Percentiles rank a stretch among this genome's conserved stretches.
Conservation (phyloP, 257 asterid species). For the Penstemon newberryi region DNA sequence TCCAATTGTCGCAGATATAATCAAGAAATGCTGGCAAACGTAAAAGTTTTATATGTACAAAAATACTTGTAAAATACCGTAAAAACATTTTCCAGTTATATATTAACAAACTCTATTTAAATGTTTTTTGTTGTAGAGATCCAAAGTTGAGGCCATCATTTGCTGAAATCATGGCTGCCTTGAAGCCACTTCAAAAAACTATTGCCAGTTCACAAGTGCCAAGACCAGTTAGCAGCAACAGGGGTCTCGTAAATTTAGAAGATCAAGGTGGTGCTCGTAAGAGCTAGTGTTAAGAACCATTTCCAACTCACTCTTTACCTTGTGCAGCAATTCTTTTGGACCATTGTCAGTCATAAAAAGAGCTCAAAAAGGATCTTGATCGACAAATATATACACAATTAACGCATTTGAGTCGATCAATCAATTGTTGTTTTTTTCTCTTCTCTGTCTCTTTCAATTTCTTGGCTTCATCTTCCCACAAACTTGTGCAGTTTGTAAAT, state of each 20-base stretch:
- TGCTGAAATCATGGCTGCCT: constrained; percentile 82
- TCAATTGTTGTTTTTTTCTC: constrained; percentile 3
- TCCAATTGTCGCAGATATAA: constrained; percentile 70
- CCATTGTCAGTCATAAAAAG: constrained; percentile 9
- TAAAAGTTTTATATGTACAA: constrained; percentile 34
- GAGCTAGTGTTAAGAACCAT: constrained; percentile 35
- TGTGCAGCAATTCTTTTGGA: constrained; percentile 26
- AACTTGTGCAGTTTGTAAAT: constrained; percentile 63
- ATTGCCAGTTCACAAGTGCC: constrained; percentile 51
- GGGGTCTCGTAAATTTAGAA: constrained; percentile 42
- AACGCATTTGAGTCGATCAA: constrained; percentile 29
- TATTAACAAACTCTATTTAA: not conserved
- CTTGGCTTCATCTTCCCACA: constrained; percentile 44
- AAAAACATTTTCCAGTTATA: too few relatives aligned
- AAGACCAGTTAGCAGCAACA: constrained; percentile 38
- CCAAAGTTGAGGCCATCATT: constrained; percentile 83
- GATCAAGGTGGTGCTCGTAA: constrained; percentile 20
- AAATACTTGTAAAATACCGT: not conserved
- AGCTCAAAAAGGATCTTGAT: constrained; percentile 20
- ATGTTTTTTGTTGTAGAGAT: constrained; percentile 48
- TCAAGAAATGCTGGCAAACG: constrained; percentile 92
- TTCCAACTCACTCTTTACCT: constrained; percentile 5
- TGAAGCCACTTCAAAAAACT: constrained; percentile 86
- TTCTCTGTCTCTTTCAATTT: constrained; percentile 16
- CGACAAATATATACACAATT: constrained; percentile 13